These are phyloP conservation scores for Tricladium varicosporioides DNA, from an alignment of 2,329 filamentous ascomycete genomes.

Conservation along the genomic window DNA sequence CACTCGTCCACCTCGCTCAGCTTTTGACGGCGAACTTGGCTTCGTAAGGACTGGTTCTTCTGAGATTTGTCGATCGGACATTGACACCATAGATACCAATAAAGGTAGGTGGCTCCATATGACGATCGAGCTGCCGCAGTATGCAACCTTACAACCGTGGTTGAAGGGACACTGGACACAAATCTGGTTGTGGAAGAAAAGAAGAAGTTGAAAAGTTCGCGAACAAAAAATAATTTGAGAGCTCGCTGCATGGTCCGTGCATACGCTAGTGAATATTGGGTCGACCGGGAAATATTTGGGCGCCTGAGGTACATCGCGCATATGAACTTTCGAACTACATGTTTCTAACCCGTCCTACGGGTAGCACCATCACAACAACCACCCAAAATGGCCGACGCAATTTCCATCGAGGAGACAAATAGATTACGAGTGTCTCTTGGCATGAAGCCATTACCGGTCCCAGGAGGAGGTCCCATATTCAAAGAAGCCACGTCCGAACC, in stretches of 20 bases:
- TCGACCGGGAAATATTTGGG: too few species aligned
- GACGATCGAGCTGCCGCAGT: constrained; percentile 80
- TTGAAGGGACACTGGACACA: constrained; percentile 82
- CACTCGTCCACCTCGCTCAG: constrained; percentile 64
- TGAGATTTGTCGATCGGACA: constrained; percentile 96
- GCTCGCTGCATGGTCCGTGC: constrained; percentile 5
- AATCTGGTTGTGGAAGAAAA: constrained; percentile 59
- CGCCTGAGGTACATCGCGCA: too few species aligned
- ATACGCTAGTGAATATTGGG: not conserved
- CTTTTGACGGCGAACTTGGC: constrained; percentile 66
- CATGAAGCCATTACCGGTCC: constrained; percentile 84
- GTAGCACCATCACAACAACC: not conserved
- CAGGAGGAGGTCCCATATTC: constrained; percentile 64
- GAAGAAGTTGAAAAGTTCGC: constrained; percentile 35
- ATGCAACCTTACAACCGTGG: constrained; percentile 73
- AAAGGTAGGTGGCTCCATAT: constrained; percentile 69
- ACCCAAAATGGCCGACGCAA: constrained; percentile 50
- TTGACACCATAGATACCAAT: constrained; percentile 64
- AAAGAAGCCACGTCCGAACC: constrained; percentile 41
- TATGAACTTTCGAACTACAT: too few species aligned
- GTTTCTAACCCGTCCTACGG: too few species aligned
- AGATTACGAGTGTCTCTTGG: constrained; percentile 86
- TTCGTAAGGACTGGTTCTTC: constrained; percentile 63
- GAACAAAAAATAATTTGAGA: constrained; percentile 26
- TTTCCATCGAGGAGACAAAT: constrained; percentile 90